A percentile compares a stretch with the other conserved stretches of the same genome.
Conservation (phyloP, 257 asterid species). For the Asclepias syriaca region DNA sequence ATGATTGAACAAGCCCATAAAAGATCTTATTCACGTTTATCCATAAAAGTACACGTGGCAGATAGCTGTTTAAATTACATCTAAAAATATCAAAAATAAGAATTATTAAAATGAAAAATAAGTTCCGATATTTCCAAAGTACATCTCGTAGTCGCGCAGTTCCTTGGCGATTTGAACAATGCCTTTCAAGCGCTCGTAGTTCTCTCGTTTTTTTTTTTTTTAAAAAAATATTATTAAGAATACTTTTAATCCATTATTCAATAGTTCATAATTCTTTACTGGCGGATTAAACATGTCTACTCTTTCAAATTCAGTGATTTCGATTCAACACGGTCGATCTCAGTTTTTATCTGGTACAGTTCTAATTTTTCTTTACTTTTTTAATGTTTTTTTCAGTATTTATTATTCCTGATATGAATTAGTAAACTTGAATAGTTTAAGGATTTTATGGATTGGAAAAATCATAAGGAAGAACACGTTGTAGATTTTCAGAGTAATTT, state of each 20-base stretch:
- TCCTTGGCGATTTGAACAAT: no score
- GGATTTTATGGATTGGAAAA: no score
- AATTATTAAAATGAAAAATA: not conserved
- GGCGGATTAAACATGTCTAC: conserved; percentile 8
- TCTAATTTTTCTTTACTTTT: not conserved
- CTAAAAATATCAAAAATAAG: not conserved
- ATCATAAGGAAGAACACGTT: not conserved
- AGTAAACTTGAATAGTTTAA: not conserved
- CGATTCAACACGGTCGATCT: conserved; percentile 9
- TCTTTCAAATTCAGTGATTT: conserved; percentile 19
- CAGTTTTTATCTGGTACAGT: conserved; percentile 23
- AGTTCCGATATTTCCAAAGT: conserved; percentile 13
- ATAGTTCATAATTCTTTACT: not conserved
- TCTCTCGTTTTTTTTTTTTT: no score
- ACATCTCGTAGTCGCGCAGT: not conserved
- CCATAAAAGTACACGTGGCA: not conserved
- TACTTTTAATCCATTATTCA: no score
- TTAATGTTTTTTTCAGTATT: not conserved
- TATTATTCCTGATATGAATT: not conserved
- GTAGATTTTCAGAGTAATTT: not conserved
- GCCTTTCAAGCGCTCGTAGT: no score
- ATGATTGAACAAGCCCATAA: not conserved
- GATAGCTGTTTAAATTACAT: conserved; percentile 8
- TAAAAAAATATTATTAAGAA: no score
- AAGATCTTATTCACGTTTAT: not conserved